Evolutionary conservation across 2,329 filamentous ascomycete species (phyloP).

Genomic region (Beauveria pseudobassiana): DNA sequence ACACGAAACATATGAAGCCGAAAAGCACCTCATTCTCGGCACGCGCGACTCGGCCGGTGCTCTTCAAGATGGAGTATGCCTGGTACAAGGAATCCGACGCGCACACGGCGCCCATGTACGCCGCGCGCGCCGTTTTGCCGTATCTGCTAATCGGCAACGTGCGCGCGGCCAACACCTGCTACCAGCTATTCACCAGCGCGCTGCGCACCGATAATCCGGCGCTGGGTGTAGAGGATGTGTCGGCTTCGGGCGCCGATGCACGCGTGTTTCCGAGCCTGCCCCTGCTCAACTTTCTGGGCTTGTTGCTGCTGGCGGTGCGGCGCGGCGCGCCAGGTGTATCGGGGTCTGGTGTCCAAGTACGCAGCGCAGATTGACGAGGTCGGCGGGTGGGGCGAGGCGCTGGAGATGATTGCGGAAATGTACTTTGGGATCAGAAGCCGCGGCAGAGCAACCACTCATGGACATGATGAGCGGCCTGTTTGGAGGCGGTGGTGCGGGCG

Average conservation of each 20-base stretch:
- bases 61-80: conserved; percentile 78
- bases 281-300: conserved; percentile 87
- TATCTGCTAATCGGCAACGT: conserved; percentile 89
- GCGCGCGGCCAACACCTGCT: conserved; percentile 76
- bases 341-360: conserved; percentile 77
- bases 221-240: conserved; percentile 74
- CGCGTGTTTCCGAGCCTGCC: conserved; percentile 85
- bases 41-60: conserved; percentile 78
- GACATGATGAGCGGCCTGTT: conserved; percentile 98
- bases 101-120: conserved; percentile 80
- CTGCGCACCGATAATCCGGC: conserved; percentile 34
- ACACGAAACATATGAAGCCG: conserved; percentile 86
- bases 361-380: conserved; percentile 68
- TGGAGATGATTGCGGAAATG: conserved; percentile 88
- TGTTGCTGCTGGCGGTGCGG: conserved; percentile 78
- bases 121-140: conserved; percentile 77
- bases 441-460: conserved; percentile 82
- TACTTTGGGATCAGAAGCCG: conserved; percentile 91
- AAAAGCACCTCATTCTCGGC: conserved; percentile 80
- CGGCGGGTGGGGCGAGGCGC: conserved; percentile 62
- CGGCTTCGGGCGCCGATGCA: conserved; percentile 55
- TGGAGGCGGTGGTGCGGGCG: conserved; percentile 58
- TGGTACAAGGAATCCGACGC: conserved; percentile 90
- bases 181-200: conserved; percentile 52
- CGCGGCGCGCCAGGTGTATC: conserved; percentile 70